Evolutionary conservation across 2,329 filamentous ascomycete species (phyloP).

Genomic region (Canariomyces notabilis): DNA sequence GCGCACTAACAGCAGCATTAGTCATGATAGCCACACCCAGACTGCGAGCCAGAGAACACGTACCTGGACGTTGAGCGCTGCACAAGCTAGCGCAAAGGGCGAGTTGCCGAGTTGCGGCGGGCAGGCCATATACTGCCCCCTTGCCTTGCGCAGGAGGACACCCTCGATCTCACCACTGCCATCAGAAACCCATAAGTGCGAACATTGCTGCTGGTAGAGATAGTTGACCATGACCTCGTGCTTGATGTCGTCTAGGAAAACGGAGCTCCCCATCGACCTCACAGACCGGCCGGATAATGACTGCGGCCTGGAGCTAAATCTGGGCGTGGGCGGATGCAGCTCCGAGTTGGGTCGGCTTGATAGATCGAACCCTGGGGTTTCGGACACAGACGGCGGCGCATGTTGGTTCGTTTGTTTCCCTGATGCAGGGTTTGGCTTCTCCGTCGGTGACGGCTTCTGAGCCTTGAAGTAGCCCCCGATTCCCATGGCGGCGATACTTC

Average conservation of each 20-base stretch:
- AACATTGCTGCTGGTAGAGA: conserved; percentile 74
- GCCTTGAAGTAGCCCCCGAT: conserved; percentile 59
- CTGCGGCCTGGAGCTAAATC: conserved; percentile 46
- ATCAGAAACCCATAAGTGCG: conserved; percentile 68
- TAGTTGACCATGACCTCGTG: conserved; percentile 82
- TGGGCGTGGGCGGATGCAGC: conserved; percentile 44
- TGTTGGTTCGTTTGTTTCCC: conserved; percentile 15
- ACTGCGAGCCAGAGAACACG: conserved; percentile 18
- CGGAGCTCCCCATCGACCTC: conserved; percentile 44
- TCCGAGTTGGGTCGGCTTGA: conserved; percentile 36
- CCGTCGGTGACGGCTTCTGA: conserved; percentile 34
- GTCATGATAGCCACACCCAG: background rate
- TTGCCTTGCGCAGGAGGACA: conserved; percentile 63
- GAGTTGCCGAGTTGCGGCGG: conserved; percentile 60
- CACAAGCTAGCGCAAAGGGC: conserved; percentile 58
- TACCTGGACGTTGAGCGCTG: conserved; percentile 67
- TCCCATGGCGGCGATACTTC: conserved; percentile 45
- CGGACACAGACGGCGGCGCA: conserved; percentile 28
- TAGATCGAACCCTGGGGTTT: conserved; percentile 30
- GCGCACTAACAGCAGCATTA: conserved; percentile 48
- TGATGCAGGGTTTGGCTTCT: conserved; percentile 1
- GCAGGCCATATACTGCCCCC: conserved; percentile 67
- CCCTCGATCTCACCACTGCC: conserved; percentile 65
- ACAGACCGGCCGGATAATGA: conserved; percentile 48
- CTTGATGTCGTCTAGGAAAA: conserved; percentile 66